These are phyloP conservation scores for Annona squamosa DNA, from an alignment of 164 flowering plant genomes.

Conservation along the genomic window DNA sequence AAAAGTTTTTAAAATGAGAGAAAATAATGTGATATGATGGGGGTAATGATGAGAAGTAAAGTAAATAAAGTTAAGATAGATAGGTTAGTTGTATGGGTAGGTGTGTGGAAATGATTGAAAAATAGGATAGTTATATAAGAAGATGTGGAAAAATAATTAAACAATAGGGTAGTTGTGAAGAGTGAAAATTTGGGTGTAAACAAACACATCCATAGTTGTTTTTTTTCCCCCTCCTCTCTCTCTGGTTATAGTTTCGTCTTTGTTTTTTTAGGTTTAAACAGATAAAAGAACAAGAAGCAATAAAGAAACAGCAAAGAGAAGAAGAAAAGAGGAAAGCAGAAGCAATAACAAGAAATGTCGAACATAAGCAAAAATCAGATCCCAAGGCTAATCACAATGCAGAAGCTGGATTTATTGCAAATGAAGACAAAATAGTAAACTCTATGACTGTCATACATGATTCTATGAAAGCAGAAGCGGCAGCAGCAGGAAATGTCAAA, in stretches of 20 bases:
- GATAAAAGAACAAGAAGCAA: conserved; percentile 83
- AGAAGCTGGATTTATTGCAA: conserved; percentile 11
- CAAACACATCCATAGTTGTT: too few relatives aligned
- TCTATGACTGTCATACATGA: background rate
- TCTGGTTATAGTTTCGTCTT: background rate
- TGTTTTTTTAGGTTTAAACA: conserved; percentile 58
- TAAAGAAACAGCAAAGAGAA: conserved; percentile 50
- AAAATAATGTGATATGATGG: too few relatives aligned
- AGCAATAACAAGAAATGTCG: conserved; percentile 27
- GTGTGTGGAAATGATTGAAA: too few relatives aligned
- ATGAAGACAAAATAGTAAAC: conserved; percentile 3
- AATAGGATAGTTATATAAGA: too few relatives aligned
- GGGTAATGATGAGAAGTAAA: too few relatives aligned
- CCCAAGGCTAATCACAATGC: conserved; percentile 3
- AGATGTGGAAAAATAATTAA: too few relatives aligned
- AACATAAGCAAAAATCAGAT: conserved; percentile 18
- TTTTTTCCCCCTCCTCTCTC: too few relatives aligned
- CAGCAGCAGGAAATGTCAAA: conserved; percentile 22
- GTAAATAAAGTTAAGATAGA: too few relatives aligned
- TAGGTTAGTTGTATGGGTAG: too few relatives aligned
- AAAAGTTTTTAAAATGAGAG: too few relatives aligned
- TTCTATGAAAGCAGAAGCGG: conserved; percentile 29
- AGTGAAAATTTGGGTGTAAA: too few relatives aligned
- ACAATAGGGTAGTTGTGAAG: too few relatives aligned
- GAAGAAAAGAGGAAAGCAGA: conserved; percentile 53